Conservation (phyloP, 2,329 filamentous ascomycete genomes). For the Alternaria sp. region DNA sequence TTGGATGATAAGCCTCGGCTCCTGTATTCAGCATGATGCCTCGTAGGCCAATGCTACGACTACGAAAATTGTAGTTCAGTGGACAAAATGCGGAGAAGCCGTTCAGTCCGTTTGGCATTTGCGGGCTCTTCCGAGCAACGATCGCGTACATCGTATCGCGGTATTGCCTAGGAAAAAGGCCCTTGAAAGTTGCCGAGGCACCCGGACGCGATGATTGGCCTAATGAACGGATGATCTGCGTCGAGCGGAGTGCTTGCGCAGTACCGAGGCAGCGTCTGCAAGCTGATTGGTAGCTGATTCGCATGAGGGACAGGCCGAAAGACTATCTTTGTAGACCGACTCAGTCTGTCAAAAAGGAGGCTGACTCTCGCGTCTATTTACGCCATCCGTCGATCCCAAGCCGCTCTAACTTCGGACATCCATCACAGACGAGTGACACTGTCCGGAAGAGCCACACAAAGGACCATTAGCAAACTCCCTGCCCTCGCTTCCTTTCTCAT, state of each 20-base stretch:
- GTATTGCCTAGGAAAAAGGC: neutral
- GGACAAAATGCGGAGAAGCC: neutral
- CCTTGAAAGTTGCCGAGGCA: neutral
- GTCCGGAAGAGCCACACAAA: neutral
- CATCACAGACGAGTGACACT: neutral
- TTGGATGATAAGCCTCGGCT: too few relatives aligned
- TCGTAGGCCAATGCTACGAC: neutral
- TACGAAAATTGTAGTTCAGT: too few relatives aligned
- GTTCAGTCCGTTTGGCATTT: neutral
- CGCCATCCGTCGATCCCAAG: neutral
- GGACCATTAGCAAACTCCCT: neutral
- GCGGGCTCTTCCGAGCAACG: neutral
- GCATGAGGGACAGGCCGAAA: neutral
- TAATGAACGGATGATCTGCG: neutral
- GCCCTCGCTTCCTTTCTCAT: neutral
- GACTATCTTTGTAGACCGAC: neutral
- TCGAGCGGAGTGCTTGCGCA: neutral
- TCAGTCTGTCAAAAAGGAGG: neutral
- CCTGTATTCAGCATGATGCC: neutral
- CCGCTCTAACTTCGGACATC: neutral
- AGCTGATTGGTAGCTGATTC: neutral
- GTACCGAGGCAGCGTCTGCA: neutral
- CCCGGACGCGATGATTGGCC: neutral
- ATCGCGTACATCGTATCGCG: neutral
- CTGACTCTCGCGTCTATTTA: neutral